Conservation (phyloP, 2,329 filamentous ascomycete species). For the Colletotrichum truncatum region DNA sequence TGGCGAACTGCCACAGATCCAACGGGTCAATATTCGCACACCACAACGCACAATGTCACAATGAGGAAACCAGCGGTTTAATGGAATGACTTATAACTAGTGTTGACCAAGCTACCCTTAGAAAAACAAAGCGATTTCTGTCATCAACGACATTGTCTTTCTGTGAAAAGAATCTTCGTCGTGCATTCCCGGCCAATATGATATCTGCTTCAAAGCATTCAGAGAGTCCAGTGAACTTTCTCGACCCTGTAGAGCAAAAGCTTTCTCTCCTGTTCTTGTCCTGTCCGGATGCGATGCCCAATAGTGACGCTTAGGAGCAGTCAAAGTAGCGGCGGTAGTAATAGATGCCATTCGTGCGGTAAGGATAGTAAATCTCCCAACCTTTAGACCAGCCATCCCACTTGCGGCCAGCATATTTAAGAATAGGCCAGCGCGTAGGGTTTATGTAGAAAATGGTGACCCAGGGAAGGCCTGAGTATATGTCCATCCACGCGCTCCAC, state of each 20-base stretch:
- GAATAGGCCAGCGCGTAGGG: background rate
- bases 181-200: background rate
- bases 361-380: constrained; percentile 23
- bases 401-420: constrained; percentile 15
- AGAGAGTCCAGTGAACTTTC: too few relatives aligned
- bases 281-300: background rate
- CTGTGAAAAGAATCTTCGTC: background rate
- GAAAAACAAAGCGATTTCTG: background rate
- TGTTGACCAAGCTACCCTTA: background rate
- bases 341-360: background rate
- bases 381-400: background rate
- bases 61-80: background rate
- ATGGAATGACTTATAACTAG: background rate
- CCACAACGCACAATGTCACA: constrained; percentile 6
- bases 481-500: constrained; percentile 6
- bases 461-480: constrained; percentile 14
- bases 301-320: constrained; percentile 3
- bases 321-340: constrained; percentile 22
- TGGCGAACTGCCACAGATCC: background rate
- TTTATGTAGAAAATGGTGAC: constrained; percentile 16
- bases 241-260: background rate
- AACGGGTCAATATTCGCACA: background rate
- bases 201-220: background rate
- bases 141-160: background rate
- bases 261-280: background rate